phyloP scores from a whole-genome alignment of 306 rosid species.

The Cucurbita moschata region DNA sequence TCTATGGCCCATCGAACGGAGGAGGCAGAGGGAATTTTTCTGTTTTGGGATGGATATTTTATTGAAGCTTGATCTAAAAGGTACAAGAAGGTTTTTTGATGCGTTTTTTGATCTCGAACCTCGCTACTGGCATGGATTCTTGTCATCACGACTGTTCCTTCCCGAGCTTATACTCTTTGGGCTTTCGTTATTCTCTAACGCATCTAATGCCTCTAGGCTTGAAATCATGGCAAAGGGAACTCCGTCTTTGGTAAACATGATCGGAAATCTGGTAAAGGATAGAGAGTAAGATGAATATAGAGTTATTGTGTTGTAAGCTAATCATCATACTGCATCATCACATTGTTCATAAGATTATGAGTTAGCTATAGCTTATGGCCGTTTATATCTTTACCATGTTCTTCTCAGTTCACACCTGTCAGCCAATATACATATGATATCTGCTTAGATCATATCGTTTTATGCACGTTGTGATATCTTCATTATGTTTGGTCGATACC shows the following conservation, averaged over 20 bases:
- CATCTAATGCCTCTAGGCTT: conserved; percentile 69
- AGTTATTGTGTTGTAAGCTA: conserved; percentile 27
- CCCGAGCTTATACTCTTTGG: conserved; percentile 74
- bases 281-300: conserved; percentile 33
- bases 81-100: conserved; percentile 68
- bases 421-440: neutral
- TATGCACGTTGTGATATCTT: neutral
- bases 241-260: conserved; percentile 80
- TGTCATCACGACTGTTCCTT: conserved; percentile 83
- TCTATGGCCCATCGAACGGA: conserved; percentile 83
- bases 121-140: conserved; percentile 91
- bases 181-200: conserved; percentile 76
- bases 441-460: neutral
- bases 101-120: conserved; percentile 96
- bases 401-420: conserved; percentile 1
- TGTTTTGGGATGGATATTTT: conserved; percentile 96
- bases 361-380: neutral
- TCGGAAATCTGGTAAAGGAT: conserved; percentile 78
- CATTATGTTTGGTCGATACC: neutral
- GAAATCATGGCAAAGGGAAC: conserved; percentile 98
- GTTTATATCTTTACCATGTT: neutral
- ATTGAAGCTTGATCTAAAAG: conserved; percentile 81
- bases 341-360: conserved; percentile 8
- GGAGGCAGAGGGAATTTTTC: conserved; percentile 95
- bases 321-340: conserved; percentile 11